Evolutionary conservation across 768 basidiomycete species (phyloP).

Genomic region (Sarcodon aspratus): DNA sequence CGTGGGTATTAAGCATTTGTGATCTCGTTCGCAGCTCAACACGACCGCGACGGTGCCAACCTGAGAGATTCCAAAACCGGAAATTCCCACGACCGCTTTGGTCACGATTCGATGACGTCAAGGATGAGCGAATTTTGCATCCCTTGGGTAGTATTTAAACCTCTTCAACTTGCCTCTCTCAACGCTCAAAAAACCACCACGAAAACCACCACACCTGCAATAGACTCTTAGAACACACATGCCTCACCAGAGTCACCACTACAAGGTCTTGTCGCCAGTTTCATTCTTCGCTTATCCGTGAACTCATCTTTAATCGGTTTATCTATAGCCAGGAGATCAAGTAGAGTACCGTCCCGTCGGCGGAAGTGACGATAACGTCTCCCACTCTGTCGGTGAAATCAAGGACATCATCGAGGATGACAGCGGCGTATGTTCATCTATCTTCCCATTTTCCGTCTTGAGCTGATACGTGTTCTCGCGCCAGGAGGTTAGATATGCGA

Average conservation of each 20-base stretch:
- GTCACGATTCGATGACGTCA: no score
- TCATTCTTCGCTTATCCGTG: neutral
- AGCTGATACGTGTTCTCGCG: neutral
- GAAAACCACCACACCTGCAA: neutral
- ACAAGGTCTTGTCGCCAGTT: neutral
- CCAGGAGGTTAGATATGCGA: conserved; percentile 23
- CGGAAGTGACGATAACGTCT: conserved; percentile 24
- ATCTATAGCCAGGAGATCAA: conserved; percentile 23
- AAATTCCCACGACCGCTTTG: no score
- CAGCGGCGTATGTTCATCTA: conserved; percentile 19
- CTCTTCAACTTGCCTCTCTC: neutral
- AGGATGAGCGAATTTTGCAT: no score
- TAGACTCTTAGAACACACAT: neutral
- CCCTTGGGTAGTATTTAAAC: neutral
- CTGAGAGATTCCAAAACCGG: no score
- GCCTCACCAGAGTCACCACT: neutral
- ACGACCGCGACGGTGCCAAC: no score
- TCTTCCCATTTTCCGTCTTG: neutral
- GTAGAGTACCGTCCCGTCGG: conserved; percentile 35
- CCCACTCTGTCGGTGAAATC: conserved; percentile 25
- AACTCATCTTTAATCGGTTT: neutral
- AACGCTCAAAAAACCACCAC: neutral
- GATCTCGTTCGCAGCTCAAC: no score
- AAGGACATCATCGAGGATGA: conserved; percentile 17
- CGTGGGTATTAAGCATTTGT: no score